Base-by-base conservation (phyloP, 768 basidiomycete genomes). In the Cyclocybe aegerita region DNA sequence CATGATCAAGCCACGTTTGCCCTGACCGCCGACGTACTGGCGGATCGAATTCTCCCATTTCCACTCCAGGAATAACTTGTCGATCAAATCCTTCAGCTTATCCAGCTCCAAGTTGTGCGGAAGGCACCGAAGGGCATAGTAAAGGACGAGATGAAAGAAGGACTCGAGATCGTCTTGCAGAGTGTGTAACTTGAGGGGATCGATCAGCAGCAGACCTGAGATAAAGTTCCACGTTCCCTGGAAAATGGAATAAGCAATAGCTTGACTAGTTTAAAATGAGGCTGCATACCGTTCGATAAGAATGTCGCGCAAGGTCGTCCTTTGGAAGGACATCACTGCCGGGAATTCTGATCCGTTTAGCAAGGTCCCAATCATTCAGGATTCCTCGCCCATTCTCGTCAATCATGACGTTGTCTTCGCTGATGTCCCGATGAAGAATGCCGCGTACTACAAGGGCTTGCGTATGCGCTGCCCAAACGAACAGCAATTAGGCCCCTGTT, bases 171-270 rank as follows among this genome's bases (percentile, higher is more conserved):
- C 23, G 4, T 23, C 23, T 23, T 23, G 23, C 3, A 23, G 23
- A 4, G 23, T 23, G 23, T 23, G 23, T 4, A 23, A 23, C 23
- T 23, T 23, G 23, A 23, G 4, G 23, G 23, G 23, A 23, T 23
- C 23, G 31, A 7, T 10, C 7, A 68, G 55, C 3, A 69, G 43
- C 11, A 40, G 47, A 1, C 53, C 44, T 4, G 66, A 66, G 49
- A 66, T 62, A 41, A 67, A 67, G 15, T 57, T 55, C 66, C 66
- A 67, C 15, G 64, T 69, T 4, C 66, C 68, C 66, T 68, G 48
- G 33, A 33, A 35, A n/a, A 35, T 4, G 36, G 40, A 10, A 37
- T 9, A 9, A 32, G 31, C 32, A 29, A n/a, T 23, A 14, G 42
- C 23, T 34, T 43, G 17, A 23, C 41, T 31, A 0, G 37, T 3